These are phyloP conservation scores for Arthromyces matolae DNA, from an alignment of 768 basidiomycete species.

Conservation along the genomic window DNA sequence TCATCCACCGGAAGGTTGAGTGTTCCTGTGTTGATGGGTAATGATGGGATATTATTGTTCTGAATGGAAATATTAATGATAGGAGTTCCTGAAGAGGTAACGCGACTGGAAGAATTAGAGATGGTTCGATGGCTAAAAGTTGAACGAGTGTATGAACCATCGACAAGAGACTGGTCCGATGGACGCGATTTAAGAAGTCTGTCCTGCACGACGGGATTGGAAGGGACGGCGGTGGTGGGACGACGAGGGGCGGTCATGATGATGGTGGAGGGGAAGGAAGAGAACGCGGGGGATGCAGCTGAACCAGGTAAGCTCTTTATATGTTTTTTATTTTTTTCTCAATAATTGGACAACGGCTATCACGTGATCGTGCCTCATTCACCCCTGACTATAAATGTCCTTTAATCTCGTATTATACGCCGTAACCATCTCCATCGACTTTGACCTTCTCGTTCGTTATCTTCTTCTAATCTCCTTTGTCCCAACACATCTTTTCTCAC, in stretches of 20 bases:
- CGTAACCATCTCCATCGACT: constrained; percentile 29
- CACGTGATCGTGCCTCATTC: constrained; percentile 9
- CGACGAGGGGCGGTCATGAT: constrained; percentile 9
- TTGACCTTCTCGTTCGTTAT: constrained; percentile 1
- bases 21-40: constrained; percentile 24
- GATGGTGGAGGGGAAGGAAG: constrained; percentile 1
- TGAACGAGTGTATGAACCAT: constrained; percentile 28
- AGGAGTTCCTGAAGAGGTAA: constrained; percentile 37
- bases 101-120: constrained; percentile 22
- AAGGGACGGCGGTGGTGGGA: constrained; percentile 34
- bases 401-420: constrained; percentile 12
- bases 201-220: constrained; percentile 35
- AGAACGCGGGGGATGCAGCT: neutral
- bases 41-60: constrained; percentile 25
- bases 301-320: neutral
- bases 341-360: neutral
- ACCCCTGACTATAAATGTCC: neutral
- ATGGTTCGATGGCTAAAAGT: constrained; percentile 9
- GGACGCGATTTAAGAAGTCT: constrained; percentile 44
- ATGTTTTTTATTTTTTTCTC: neutral
- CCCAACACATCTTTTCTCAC: constrained; percentile 19
- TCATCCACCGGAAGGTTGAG: constrained; percentile 30
- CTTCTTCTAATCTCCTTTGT: constrained; percentile 9
- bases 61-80: constrained; percentile 50
- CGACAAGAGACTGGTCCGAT: constrained; percentile 45